Base-by-base conservation (phyloP, 768 basidiomycete species). In the Hortiboletus flavorubellus region DNA sequence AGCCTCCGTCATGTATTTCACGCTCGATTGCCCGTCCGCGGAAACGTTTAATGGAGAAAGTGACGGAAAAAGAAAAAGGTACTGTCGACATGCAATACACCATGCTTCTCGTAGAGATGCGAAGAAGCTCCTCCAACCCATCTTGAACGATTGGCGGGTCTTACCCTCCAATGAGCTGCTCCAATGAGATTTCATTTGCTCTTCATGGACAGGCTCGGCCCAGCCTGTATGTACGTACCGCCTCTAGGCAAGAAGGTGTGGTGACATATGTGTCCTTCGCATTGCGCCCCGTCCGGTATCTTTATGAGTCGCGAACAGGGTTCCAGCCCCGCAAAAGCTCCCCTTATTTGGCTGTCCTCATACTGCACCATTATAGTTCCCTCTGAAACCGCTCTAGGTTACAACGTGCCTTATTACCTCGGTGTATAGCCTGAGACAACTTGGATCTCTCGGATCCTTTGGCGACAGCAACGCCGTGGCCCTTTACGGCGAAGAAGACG, bases 41-140 rank as follows among this genome's bases (percentile, higher is more conserved):
- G 62, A 43, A 47, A 41, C 37, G 40, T 39, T 43, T 11, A 5
- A 52, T 54, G 43, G 43, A 44, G 38, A 39, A 51, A 11, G 33
- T 23, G 23, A 3, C 11, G 31, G 21, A 23, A 37, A 43, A 8
- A 31, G 8, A 41, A 46, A 47, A 44, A 58, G 57, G 46, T 21
- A 57, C 63, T 23, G 53, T 63, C 37, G 62, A 52, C 51, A 64
- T 52, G 62, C 46, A 23, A 46, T 46, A 30, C 30, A 26, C 30
- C 39, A 26, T 21, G 29, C n/a, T 34, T 26, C 45, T 39, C 40
- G 33, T 39, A 37, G 31, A 50, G 58, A 31, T 56, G 62, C 54
- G 54, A 56, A 61, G 38, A 50, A 41, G 49, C n/a, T 37, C 30
- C 43, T 41, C 31, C 46, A 29, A 37, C 15, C 8, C 14, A 7